Evolutionary conservation across 1,139 yeast genomes (phyloP), one percentile per base, ranked within the genome.

Genomic region (Suhomyces ambrosiae): DNA sequence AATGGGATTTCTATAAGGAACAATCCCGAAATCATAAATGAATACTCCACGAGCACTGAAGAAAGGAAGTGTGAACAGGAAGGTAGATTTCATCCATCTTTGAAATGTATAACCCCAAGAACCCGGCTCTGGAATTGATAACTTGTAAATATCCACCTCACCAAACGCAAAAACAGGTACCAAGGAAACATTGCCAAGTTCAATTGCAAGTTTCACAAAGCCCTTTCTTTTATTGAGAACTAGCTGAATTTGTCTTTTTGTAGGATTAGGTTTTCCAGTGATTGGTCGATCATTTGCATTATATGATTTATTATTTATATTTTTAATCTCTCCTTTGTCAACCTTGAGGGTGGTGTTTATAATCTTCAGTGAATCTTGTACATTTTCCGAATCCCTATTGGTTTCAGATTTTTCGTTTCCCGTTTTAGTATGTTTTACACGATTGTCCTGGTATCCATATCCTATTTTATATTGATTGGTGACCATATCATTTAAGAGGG

Each of bases 121-220:
- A 49, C 76, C 56, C 54, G 76, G 63, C 51, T 52, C 67, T 7
- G 87, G 85, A 35, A 71, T 67, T 3, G 78, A 63, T 37, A 87
- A 79, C 41, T 81, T 78, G 60, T 83, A 88, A 26, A 87, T 65
- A 42, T 86, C 87, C 25, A 85, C 94, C 55, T 92, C 98, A 3
- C 98, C 98, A 67, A 92, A 92, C 16, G 89, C 95, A 60, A 86
- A 81, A 3, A 86, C 79, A 0, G 98, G 98, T 1, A 92, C 97
- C 12, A 92, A 60, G 19, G 79, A 72, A 0, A 88, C 82, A 50
- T 86, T 83, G 0, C 94, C 94, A 15, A 82, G 68, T 52, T 84
- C 84, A 44, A 92, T 69, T 0, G 97, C 98, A 30, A 92, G 60
- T 52, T 86, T 88, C 29, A 92, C 81, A 60, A 92, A 92, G 0